phyloP scores from a whole-genome alignment of 352 stramenopile genomes.

The Phytophthora sojae region DNA sequence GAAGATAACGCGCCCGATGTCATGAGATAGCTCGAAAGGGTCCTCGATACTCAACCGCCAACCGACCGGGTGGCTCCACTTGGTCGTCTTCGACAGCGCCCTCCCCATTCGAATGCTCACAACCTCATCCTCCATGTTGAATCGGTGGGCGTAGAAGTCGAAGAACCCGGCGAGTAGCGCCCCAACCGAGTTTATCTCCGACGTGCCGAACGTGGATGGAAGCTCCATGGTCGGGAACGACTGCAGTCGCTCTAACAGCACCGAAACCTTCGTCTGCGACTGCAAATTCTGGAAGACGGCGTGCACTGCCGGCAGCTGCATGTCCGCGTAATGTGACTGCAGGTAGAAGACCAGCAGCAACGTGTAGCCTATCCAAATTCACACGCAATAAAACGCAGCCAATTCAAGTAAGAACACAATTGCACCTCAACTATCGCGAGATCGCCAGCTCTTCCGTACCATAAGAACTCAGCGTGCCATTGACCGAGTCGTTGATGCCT shows the following conservation, averaged over 20 bases:
- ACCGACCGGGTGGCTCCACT: constrained; percentile 67
- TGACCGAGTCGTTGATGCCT: constrained; percentile 97
- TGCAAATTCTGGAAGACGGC: constrained; percentile 71
- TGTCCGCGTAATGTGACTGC: constrained; percentile 71
- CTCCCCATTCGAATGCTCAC: constrained; percentile 91
- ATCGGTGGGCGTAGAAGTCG: constrained; percentile 95
- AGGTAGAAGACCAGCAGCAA: constrained; percentile 98
- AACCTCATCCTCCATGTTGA: constrained; percentile 95
- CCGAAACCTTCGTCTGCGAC: constrained; percentile 92
- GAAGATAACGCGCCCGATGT: constrained; percentile 85
- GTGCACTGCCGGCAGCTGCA: constrained; percentile 58
- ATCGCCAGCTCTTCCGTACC: constrained; percentile 42
- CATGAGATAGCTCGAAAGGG: constrained; percentile 84
- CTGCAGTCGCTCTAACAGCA: constrained; percentile 68
- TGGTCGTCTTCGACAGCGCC: constrained; percentile 69
- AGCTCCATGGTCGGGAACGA: constrained; percentile 64
- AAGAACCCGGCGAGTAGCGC: constrained; percentile 97
- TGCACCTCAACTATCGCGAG: not conserved
- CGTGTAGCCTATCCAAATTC: constrained; percentile 84
- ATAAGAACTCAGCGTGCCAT: constrained; percentile 98
- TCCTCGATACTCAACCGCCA: constrained; percentile 91
- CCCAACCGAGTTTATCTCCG: constrained; percentile 86
- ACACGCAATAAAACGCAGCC: not conserved
- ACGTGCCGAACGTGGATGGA: constrained; percentile 63
- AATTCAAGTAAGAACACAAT: constrained; percentile 13